A percentile compares a stretch with the other conserved stretches of the same genome.
These are phyloP conservation scores for Aspergillus felis DNA, from an alignment of 2,329 filamentous ascomycete genomes.

Conservation along the genomic window DNA sequence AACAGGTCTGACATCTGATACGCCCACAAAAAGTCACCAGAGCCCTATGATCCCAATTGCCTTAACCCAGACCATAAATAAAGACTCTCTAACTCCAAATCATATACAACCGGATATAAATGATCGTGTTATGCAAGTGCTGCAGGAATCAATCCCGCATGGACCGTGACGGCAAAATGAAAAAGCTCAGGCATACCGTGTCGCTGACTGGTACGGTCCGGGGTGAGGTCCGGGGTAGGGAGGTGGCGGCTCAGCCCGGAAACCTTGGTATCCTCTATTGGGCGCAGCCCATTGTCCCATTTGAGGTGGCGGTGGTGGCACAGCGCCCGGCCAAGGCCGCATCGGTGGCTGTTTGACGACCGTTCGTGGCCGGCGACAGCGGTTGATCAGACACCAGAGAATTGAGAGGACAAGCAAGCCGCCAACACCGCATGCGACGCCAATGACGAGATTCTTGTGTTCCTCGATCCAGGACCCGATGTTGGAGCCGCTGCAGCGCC, in stretches of 20 bases:
- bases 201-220: slow-evolving; percentile 3
- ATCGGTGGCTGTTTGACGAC: slow-evolving; percentile 12
- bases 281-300: slow-evolving; percentile 22
- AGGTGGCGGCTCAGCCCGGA: slow-evolving; percentile 18
- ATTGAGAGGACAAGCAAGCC: slow-evolving; percentile 67
- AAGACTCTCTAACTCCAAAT: neutral
- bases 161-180: slow-evolving; percentile 1
- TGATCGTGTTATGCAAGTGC: neutral
- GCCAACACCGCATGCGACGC: slow-evolving; percentile 67
- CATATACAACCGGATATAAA: neutral
- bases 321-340: slow-evolving; percentile 5
- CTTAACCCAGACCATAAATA: neutral
- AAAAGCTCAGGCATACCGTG: slow-evolving; percentile 24
- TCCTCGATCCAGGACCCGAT: slow-evolving; percentile 70
- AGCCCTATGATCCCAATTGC: neutral
- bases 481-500: slow-evolving; percentile 70
- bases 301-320: slow-evolving; percentile 12
- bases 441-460: slow-evolving; percentile 80
- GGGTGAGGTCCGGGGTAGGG: slow-evolving; percentile 16
- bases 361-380: slow-evolving; percentile 46
- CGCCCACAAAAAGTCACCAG: neutral
- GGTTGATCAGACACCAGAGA: slow-evolving; percentile 61
- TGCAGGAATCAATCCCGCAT: neutral
- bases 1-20: neutral
- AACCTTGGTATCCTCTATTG: slow-evolving; percentile 22